Evolutionary conservation across 805 yeast species (phyloP).

Genomic region (Wickerhamia fluorescens): DNA sequence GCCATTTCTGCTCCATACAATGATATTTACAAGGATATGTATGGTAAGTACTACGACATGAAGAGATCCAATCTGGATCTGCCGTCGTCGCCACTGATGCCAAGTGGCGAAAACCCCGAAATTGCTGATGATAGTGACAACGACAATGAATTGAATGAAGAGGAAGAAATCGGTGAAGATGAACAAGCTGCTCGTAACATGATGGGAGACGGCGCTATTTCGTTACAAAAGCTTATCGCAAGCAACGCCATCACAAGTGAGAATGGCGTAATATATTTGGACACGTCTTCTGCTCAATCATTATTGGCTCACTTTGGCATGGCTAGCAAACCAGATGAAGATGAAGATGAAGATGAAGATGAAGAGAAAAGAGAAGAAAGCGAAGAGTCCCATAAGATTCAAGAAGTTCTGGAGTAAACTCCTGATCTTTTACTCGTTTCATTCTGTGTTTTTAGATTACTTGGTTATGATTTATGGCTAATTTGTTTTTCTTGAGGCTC

Average conservation of each 20-base stretch:
- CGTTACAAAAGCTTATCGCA: constrained; percentile 38
- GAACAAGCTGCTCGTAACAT: too few species aligned
- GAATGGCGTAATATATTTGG: constrained; percentile 60
- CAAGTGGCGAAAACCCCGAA: constrained; percentile 6
- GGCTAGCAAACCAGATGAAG: constrained; percentile 28
- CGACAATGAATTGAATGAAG: constrained; percentile 19
- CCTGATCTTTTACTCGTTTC: constrained; percentile 1
- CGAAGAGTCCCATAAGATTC: constrained; percentile 3
- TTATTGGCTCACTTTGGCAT: constrained; percentile 46
- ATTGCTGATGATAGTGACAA: constrained; percentile 25
- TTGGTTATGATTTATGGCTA: constrained; percentile 2
- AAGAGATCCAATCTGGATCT: too few species aligned
- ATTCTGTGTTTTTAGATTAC: constrained; percentile 2
- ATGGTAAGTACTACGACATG: constrained; percentile 44
- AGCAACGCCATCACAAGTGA: constrained; percentile 48
- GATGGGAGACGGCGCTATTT: constrained; percentile 34
- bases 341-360: constrained; percentile 21
- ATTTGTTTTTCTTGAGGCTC: constrained; percentile 2
- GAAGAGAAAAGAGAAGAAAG: constrained; percentile 2
- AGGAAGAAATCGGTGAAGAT: constrained; percentile 10
- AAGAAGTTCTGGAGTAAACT: constrained; percentile 2
- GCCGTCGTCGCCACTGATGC: too few species aligned
- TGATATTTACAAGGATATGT: constrained; percentile 39
- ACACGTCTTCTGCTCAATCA: constrained; percentile 56
- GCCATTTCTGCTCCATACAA: constrained; percentile 46